phyloP scores from a whole-genome alignment of 164 flowering plant genomes.

The Nelumbo lutea region DNA sequence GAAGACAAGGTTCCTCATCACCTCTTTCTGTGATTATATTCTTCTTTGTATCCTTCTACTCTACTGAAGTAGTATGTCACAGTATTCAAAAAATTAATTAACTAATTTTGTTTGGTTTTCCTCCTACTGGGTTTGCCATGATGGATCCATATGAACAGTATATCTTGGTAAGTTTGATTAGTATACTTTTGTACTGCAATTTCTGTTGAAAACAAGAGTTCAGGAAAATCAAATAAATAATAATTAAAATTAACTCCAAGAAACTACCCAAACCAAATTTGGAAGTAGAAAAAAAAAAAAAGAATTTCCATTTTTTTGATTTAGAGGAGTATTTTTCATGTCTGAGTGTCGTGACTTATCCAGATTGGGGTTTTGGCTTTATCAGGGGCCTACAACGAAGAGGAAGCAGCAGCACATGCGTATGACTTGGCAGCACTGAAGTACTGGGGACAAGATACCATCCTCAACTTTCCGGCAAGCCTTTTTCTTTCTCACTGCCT shows the following conservation, averaged over 20 bases:
- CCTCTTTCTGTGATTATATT: not conserved
- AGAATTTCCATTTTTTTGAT: not conserved
- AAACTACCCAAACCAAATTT: not conserved
- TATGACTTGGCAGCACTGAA: constrained; percentile 95
- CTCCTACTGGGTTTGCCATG: not conserved
- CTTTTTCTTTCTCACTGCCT: not conserved
- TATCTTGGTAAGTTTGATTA: constrained; percentile 59
- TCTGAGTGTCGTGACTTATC: not conserved
- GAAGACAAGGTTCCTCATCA: constrained; percentile 65
- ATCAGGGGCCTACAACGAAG: constrained; percentile 90
- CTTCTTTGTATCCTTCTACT: not conserved
- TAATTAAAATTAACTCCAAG: not conserved
- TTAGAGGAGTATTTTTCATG: not conserved
- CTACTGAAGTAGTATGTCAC: not conserved
- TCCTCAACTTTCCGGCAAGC: constrained; percentile 81
- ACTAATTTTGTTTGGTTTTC: not conserved
- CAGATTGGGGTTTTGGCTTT: not conserved
- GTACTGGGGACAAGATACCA: constrained; percentile 86
- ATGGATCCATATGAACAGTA: constrained; percentile 39
- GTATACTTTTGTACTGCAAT: not conserved
- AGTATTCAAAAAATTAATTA: not conserved
- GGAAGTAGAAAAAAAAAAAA: not conserved
- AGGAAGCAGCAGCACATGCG: constrained; percentile 90
- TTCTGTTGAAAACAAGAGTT: no score
- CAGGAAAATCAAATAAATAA: not conserved